phyloP scores from a whole-genome alignment of 345 rosid genomes.

The Hypericum perforatum region DNA sequence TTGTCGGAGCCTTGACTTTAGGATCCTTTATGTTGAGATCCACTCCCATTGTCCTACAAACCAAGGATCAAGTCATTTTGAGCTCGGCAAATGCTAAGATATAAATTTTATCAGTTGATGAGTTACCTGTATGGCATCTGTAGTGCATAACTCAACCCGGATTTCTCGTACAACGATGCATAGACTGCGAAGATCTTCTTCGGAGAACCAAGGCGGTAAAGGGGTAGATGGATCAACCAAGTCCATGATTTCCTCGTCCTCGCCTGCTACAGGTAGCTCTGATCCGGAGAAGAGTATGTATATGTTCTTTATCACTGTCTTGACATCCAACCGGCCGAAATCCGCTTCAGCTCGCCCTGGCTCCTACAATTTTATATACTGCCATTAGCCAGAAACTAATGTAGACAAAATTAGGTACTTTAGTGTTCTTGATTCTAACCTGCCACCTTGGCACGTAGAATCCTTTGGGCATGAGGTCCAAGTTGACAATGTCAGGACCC shows the following conservation, averaged over 20 bases:
- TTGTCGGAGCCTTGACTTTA: not conserved
- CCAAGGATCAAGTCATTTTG: not conserved
- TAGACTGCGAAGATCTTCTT: conserved; percentile 1
- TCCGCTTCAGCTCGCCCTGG: conserved; percentile 1
- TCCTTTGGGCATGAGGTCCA: not conserved
- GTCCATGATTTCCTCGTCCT: not conserved
- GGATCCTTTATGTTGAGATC: not conserved
- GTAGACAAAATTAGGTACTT: too few relatives aligned
- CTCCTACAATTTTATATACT: too few relatives aligned
- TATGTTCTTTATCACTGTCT: not conserved
- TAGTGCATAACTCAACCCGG: not conserved
- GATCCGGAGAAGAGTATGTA: not conserved
- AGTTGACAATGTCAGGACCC: not conserved
- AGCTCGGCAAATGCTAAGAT: not conserved
- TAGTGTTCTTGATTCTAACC: not conserved
- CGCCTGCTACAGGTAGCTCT: not conserved
- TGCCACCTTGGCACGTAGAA: conserved; percentile 3
- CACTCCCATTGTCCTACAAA: not conserved
- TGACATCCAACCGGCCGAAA: conserved; percentile 1
- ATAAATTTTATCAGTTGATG: not conserved
- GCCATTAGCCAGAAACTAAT: too few relatives aligned
- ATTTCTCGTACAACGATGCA: not conserved
- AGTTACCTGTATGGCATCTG: conserved; percentile 2
- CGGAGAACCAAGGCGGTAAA: conserved; percentile 1
- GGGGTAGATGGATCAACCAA: conserved; percentile 1